phyloP scores from a whole-genome alignment of 345 rosid genomes.

The Linum trigynum region DNA sequence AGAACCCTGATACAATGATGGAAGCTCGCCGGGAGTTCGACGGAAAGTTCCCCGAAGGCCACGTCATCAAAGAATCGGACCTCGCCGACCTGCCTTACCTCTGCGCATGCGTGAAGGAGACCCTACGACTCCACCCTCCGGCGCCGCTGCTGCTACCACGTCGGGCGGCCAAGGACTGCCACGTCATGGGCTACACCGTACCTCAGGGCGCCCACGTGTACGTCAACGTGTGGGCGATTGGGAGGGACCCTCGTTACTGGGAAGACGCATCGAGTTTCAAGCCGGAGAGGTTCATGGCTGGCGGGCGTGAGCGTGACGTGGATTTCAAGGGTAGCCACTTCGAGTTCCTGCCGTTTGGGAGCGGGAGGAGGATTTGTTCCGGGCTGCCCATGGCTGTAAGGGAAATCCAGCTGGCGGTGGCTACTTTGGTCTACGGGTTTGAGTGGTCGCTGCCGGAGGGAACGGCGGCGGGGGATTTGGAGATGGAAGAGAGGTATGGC shows the following conservation, averaged over 20 bases:
- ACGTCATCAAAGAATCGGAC: conserved; percentile 8
- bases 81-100: conserved; percentile 13
- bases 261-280: conserved; percentile 14
- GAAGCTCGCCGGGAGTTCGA: neutral
- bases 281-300: conserved; percentile 20
- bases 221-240: conserved; percentile 1
- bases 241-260: conserved; percentile 17
- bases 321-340: conserved; percentile 23
- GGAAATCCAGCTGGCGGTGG: conserved; percentile 5
- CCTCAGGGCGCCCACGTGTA: conserved; percentile 18
- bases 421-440: conserved; percentile 3
- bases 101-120: conserved; percentile 8
- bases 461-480: neutral
- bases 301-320: too few relatives aligned
- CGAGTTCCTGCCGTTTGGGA: conserved; percentile 16
- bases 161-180: conserved; percentile 7
- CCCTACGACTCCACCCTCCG: conserved; percentile 16
- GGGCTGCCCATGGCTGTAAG: conserved; percentile 16
- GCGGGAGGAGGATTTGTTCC: conserved; percentile 9
- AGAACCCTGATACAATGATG: neutral
- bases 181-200: conserved; percentile 2
- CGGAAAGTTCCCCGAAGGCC: too few relatives aligned
- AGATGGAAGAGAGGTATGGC: conserved; percentile 13
- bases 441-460: conserved; percentile 15
- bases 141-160: conserved; percentile 21